A percentile compares a stretch with the other conserved stretches of the same genome.
Conservation (phyloP, 257 asterid species). For the Solanum etuberosum region DNA sequence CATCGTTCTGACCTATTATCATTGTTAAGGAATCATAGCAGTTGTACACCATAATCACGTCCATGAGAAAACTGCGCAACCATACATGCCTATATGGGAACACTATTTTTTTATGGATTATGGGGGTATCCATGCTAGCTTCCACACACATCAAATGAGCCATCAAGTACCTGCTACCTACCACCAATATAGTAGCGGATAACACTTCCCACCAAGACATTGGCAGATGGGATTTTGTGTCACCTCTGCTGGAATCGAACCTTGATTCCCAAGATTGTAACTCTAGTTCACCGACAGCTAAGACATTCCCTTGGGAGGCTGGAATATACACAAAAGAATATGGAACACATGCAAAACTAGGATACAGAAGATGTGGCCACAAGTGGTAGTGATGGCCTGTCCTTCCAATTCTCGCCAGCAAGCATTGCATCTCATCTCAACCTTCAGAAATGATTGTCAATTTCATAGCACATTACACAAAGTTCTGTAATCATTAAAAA, state of each 20-base stretch:
- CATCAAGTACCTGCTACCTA: not conserved
- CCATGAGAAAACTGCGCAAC: not conserved
- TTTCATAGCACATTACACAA: not conserved
- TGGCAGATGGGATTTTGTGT: not conserved
- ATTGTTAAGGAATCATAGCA: slow-evolving; percentile 38
- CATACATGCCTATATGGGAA: not conserved
- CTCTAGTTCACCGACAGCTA: not conserved
- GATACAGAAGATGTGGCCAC: slow-evolving; percentile 95
- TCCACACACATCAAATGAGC: not conserved
- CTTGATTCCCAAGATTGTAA: not conserved
- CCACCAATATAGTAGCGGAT: not conserved
- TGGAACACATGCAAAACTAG: slow-evolving; percentile 11
- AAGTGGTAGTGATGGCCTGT: slow-evolving; percentile 78
- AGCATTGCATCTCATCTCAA: slow-evolving; percentile 83
- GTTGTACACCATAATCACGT: not conserved
- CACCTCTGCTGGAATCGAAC: not conserved
- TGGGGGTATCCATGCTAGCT: not conserved
- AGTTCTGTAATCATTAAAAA: not conserved
- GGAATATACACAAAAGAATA: not conserved
- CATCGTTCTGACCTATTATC: slow-evolving; percentile 75
- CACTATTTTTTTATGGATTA: not conserved
- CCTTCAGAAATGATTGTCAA: slow-evolving; percentile 2
- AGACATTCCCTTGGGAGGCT: not conserved
- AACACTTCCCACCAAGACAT: not conserved
- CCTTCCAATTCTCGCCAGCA: slow-evolving; percentile 98